A percentile compares a stretch with the other conserved stretches of the same genome.
Evolutionary conservation across 129 eudicot species (phyloP).

Genomic region (Artemisia annua): DNA sequence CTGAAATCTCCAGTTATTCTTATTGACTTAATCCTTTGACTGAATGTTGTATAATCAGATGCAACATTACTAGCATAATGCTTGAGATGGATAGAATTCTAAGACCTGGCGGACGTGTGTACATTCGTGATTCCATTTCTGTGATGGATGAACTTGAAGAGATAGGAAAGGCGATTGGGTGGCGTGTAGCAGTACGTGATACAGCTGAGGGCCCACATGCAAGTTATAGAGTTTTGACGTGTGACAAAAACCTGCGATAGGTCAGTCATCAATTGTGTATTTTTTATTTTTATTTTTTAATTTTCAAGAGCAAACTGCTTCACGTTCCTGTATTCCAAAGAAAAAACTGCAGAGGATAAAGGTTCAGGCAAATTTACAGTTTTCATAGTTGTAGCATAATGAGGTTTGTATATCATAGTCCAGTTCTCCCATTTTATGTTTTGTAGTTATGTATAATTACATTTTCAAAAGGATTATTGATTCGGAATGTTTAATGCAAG

Average conservation of each 20-base stretch:
- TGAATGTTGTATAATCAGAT: conserved; percentile 41
- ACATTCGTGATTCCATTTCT: conserved; percentile 73
- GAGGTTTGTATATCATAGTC: conserved; percentile 29
- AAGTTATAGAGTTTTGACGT: conserved; percentile 66
- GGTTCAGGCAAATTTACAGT: conserved; percentile 17
- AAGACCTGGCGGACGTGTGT: conserved; percentile 95
- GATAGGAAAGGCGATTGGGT: conserved; percentile 81
- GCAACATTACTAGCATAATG: conserved; percentile 80
- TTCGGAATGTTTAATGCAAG: neutral
- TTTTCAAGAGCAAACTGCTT: conserved; percentile 32
- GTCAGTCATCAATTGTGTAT: neutral
- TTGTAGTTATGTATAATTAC: conserved; percentile 13
- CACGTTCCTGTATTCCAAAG: neutral
- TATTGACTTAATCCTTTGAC: neutral
- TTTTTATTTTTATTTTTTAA: neutral
- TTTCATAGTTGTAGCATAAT: conserved; percentile 20
- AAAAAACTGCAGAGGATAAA: conserved; percentile 31
- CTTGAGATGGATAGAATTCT: conserved; percentile 94
- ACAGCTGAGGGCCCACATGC: conserved; percentile 97
- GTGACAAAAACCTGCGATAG: conserved; percentile 56
- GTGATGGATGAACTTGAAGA: conserved; percentile 80
- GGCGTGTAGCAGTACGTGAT: conserved; percentile 70
- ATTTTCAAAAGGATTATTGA: neutral
- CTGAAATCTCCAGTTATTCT: too few species aligned
- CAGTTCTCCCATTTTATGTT: conserved; percentile 15